Percentiles rank a stretch among this genome's conserved stretches.
phyloP scores from a whole-genome alignment of 1,284 basidiomycete genomes.

The Leccinum griseonigrum region DNA sequence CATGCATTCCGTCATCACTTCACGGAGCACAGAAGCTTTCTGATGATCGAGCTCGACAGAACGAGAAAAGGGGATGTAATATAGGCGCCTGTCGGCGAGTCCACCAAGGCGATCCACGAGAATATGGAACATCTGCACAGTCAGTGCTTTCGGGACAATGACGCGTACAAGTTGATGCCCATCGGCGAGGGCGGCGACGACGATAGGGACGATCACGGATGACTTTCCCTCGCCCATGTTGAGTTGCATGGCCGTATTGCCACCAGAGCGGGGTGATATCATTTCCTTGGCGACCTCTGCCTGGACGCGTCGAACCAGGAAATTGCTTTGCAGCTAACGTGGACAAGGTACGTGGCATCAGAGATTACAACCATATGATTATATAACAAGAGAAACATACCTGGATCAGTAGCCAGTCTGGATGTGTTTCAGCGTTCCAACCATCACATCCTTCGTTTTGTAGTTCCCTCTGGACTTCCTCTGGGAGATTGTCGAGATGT shows the following conservation, averaged over 20 bases:
- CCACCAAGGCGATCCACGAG: conserved; percentile 44
- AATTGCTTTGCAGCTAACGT: conserved; percentile 40
- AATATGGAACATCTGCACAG: conserved; percentile 46
- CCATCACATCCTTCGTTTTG: conserved; percentile 24
- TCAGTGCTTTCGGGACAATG: conserved; percentile 34
- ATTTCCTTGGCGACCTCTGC: conserved; percentile 43
- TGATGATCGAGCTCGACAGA: conserved; percentile 26
- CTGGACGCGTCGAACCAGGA: conserved; percentile 44
- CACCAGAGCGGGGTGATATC: conserved; percentile 39
- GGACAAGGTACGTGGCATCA: conserved; percentile 21
- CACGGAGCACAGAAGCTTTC: conserved; percentile 19
- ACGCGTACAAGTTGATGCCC: conserved; percentile 33
- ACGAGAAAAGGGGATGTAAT: conserved; percentile 49
- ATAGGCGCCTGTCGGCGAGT: conserved; percentile 47
- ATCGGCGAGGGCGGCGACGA: conserved; percentile 40
- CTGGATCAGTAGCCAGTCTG: conserved; percentile 45
- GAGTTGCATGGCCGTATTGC: conserved; percentile 45
- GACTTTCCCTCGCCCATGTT: conserved; percentile 64
- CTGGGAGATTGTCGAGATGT: conserved; percentile 4
- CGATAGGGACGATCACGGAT: conserved; percentile 50
- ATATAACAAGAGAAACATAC: not conserved
- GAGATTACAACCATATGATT: too few relatives aligned
- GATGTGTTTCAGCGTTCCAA: conserved; percentile 9
- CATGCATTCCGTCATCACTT: conserved; percentile 40
- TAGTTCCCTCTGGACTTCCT: conserved; percentile 38